Conservation (phyloP, 345 rosid species). For the Arabis alpina region DNA sequence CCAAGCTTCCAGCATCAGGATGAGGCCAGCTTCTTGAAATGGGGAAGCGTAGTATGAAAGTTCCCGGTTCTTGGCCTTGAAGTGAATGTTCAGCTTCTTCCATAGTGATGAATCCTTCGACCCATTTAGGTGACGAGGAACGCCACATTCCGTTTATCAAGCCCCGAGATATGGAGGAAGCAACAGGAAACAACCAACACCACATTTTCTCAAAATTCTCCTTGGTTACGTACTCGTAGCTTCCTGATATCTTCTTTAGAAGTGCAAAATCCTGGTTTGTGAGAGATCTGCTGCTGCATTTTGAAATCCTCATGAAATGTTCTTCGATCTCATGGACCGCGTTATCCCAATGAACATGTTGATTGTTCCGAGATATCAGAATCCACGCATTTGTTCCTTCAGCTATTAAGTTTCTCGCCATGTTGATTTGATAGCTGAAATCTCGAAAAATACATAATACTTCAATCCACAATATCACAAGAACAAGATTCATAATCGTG, state of each 20-base stretch:
- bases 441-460: not conserved
- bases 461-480: conserved; percentile 1
- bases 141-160: conserved; percentile 64
- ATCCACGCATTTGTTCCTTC: conserved; percentile 86
- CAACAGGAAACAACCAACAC: conserved; percentile 92
- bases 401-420: conserved; percentile 71
- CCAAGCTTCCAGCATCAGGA: conserved; percentile 86
- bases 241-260: conserved; percentile 73
- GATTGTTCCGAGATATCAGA: conserved; percentile 59
- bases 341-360: conserved; percentile 65
- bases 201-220: conserved; percentile 87
- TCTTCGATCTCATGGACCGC: conserved; percentile 67
- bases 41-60: conserved; percentile 83
- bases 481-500: not conserved
- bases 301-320: conserved; percentile 75
- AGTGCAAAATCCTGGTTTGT: conserved; percentile 68
- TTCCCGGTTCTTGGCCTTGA: conserved; percentile 83
- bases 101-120: conserved; percentile 85
- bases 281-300: conserved; percentile 72
- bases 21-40: conserved; percentile 96
- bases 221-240: conserved; percentile 67
- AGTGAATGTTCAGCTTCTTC: conserved; percentile 91
- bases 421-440: conserved; percentile 68
- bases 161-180: conserved; percentile 60
- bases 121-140: conserved; percentile 71